Conservation (phyloP, 2,329 filamentous ascomycete genomes). For the Ceratocystis variospora region DNA sequence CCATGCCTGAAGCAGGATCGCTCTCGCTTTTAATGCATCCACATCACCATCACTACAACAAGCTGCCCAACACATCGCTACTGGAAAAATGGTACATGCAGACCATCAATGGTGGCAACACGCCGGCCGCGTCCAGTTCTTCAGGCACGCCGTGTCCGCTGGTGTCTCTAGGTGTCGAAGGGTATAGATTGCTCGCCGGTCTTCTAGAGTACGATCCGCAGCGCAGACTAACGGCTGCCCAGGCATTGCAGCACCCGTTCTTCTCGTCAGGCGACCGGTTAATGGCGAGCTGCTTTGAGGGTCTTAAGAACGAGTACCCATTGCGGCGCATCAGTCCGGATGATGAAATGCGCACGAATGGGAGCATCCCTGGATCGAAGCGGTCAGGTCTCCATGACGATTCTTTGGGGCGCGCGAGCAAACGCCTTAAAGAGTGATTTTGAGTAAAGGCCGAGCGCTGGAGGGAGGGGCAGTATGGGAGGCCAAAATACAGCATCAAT, state of each 20-base stretch:
- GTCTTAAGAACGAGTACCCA: conserved; percentile 76
- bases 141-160: conserved; percentile 31
- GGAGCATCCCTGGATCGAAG: conserved; percentile 82
- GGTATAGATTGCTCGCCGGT: conserved; percentile 66
- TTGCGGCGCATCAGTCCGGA: conserved; percentile 82
- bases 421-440: conserved; percentile 44
- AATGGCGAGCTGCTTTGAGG: conserved; percentile 78
- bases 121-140: conserved; percentile 35
- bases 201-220: conserved; percentile 87
- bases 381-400: conserved; percentile 77
- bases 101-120: conserved; percentile 47
- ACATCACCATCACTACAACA: conserved; percentile 25
- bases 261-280: conserved; percentile 64
- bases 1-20: conserved; percentile 77
- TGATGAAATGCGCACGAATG: conserved; percentile 74
- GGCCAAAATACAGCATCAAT: neutral
- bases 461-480: neutral
- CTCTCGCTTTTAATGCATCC: conserved; percentile 30
- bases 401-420: conserved; percentile 46
- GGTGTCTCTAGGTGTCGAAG: conserved; percentile 57
- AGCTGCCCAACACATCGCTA: conserved; percentile 29
- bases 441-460: too few species aligned
- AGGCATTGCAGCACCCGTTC: conserved; percentile 82
- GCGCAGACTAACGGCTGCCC: conserved; percentile 72
- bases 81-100: conserved; percentile 72